These are phyloP conservation scores for Candida oleophila DNA, from an alignment of 805 yeast species.

Conservation along the genomic window DNA sequence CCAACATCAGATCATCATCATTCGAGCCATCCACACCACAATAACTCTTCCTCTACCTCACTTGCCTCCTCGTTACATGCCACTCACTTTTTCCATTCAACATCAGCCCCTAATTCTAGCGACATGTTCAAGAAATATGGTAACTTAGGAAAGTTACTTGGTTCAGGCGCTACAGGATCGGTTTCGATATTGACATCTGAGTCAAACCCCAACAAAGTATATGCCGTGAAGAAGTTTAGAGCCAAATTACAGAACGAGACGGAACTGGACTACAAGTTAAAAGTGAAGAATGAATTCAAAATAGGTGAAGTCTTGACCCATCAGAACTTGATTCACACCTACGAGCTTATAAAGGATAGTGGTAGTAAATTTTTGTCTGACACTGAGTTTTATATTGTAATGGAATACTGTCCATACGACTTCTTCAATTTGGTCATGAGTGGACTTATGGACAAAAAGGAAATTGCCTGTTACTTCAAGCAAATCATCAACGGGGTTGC, in stretches of 20 bases:
- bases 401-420: slow-evolving; percentile 93
- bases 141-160: slow-evolving; percentile 63
- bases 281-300: slow-evolving; percentile 79
- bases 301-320: slow-evolving; percentile 75
- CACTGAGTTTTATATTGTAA: slow-evolving; percentile 61
- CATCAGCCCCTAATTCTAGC: slow-evolving; percentile 8
- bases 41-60: slow-evolving; percentile 2
- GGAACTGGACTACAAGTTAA: slow-evolving; percentile 67
- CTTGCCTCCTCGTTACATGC: slow-evolving; percentile 3
- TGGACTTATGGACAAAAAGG: slow-evolving; percentile 69
- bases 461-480: slow-evolving; percentile 76
- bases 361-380: slow-evolving; percentile 13
- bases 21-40: slow-evolving; percentile 7
- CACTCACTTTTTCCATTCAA: slow-evolving; percentile 9
- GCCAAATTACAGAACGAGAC: slow-evolving; percentile 60
- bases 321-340: slow-evolving; percentile 75
- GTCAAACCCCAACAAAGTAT: slow-evolving; percentile 50
- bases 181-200: slow-evolving; percentile 74
- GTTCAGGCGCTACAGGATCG: slow-evolving; percentile 94
- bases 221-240: slow-evolving; percentile 87
- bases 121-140: slow-evolving; percentile 60
- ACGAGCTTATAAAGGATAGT: slow-evolving; percentile 74
- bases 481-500: slow-evolving; percentile 76
- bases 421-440: slow-evolving; percentile 92
- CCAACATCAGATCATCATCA: not conserved